Evolutionary conservation across 176 grass and related monocot genomes (phyloP), one percentile per base, ranked within the genome.

Genomic region (Eremochloa ophiuroides): DNA sequence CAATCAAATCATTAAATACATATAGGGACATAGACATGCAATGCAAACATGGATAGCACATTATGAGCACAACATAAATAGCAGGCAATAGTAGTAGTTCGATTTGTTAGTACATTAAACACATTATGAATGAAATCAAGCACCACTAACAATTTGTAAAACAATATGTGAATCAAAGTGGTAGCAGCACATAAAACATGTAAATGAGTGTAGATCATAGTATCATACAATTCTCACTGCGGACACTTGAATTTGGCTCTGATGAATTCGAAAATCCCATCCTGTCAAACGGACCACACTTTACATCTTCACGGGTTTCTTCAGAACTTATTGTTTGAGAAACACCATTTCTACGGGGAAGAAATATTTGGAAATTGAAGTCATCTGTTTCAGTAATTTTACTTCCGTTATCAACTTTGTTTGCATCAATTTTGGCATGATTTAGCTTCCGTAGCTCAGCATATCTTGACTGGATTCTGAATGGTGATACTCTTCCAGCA

Each of bases 141-240:
- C n/a, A 87, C 76, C 50, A 35, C 7, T 65, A 76, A 56, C 46
- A 56, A 62, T 30, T 58, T 58, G 11, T 60, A 37, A 73, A 83
- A 62, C 25, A 66, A 16, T 35, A 71, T 35, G 71, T 41, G 27
- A 74, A 88, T 79, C 29, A 63, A 76, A 81, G 41, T 53, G 27
- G 27, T 69, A 58, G 37, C 28, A 64, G 44, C 37, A 66, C 6
- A 40, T 47, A 68, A 79, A 81, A 60, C 2, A 38, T 18, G 60
- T 76, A 83, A 61, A 28, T 62, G 79, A 53, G 31, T 43, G 50
- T 28, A 62, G 40, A 25, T 40, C 93, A 35, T 35, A 35, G n/a
- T n/a, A n/a, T n/a, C n/a, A 90, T 99, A 99, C 93, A 88, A 42
- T 82, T 99, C 50, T 96, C 93, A 85, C 76, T 83, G 67, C 76